Percentiles rank a stretch among this genome's conserved stretches.
Conservation (phyloP, 139 green algal species). For the Picochlorum sp. region DNA sequence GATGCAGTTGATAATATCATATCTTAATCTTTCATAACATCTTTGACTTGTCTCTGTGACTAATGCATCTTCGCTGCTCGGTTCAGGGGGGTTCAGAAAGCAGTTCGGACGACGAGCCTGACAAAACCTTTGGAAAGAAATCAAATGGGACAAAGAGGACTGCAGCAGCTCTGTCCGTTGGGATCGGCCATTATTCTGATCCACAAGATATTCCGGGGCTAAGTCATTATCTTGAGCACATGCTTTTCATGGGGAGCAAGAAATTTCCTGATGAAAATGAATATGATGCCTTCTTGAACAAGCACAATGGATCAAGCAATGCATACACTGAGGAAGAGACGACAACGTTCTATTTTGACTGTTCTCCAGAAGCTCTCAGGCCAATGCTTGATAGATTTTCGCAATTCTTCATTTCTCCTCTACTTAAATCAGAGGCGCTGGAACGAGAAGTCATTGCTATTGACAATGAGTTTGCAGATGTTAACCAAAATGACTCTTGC, state of each 20-base stretch:
- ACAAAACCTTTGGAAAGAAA: not conserved
- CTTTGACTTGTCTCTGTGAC: no score
- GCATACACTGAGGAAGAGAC: slow-evolving; percentile 87
- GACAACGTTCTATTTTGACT: slow-evolving; percentile 84
- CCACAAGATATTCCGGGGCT: slow-evolving; percentile 71
- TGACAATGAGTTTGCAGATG: slow-evolving; percentile 71
- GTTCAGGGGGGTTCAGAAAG: no score
- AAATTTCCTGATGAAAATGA: slow-evolving; percentile 93
- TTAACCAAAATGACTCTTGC: slow-evolving; percentile 75
- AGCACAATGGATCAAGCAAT: slow-evolving; percentile 78
- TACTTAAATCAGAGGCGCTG: slow-evolving; percentile 70
- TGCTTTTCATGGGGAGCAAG: slow-evolving; percentile 98
- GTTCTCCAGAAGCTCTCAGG: slow-evolving; percentile 53
- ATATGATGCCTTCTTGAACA: slow-evolving; percentile 83
- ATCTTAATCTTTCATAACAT: no score
- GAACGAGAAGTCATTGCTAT: slow-evolving; percentile 86
- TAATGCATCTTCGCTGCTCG: no score
- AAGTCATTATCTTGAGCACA: slow-evolving; percentile 95
- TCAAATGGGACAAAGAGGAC: slow-evolving; percentile 42
- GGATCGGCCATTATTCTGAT: slow-evolving; percentile 81
- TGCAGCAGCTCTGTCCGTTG: slow-evolving; percentile 82
- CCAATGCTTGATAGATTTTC: slow-evolving; percentile 86
- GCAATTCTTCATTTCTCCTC: slow-evolving; percentile 85
- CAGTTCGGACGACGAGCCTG: no score
- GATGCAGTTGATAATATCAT: no score